Conservation (phyloP, 371 early-diverging fungal genomes). For the Catenaria anguillulae region DNA sequence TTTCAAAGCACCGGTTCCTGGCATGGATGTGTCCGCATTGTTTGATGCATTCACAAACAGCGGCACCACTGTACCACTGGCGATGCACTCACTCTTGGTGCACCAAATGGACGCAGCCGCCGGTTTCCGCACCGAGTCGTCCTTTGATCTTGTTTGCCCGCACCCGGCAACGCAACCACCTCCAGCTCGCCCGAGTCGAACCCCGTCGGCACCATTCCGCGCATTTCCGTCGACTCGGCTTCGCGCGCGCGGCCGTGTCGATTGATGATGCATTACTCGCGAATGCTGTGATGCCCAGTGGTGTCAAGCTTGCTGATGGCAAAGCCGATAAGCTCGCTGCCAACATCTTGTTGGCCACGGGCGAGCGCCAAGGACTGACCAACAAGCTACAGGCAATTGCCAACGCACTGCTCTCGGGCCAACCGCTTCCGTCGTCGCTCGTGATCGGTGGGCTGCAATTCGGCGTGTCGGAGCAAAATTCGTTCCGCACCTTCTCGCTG, state of each 20-base stretch:
- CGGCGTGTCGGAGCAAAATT: not conserved
- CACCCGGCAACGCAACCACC: not conserved
- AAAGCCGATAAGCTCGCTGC: not conserved
- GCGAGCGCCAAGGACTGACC: not conserved
- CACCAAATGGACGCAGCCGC: not conserved
- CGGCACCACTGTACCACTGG: not conserved
- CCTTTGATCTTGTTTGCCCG: not conserved
- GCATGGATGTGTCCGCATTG: not conserved
- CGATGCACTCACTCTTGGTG: not conserved
- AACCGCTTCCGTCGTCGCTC: not conserved
- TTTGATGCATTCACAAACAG: conserved; percentile 2
- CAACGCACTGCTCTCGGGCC: not conserved
- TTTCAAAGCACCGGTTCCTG: not conserved
- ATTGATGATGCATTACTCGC: not conserved
- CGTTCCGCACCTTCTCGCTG: not conserved
- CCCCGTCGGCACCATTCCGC: too few relatives aligned
- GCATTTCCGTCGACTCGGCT: not conserved
- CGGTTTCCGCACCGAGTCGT: conserved; percentile 2
- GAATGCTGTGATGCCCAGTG: not conserved
- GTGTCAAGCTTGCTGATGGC: not conserved
- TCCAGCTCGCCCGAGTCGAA: too few relatives aligned
- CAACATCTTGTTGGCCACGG: not conserved
- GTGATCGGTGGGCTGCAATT: not conserved
- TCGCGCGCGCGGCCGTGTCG: not conserved
- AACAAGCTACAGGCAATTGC: not conserved